Percentiles rank a stretch among this genome's conserved stretches.
phyloP scores from a whole-genome alignment of 768 basidiomycete species.

The Infundibulicybe gibba region DNA sequence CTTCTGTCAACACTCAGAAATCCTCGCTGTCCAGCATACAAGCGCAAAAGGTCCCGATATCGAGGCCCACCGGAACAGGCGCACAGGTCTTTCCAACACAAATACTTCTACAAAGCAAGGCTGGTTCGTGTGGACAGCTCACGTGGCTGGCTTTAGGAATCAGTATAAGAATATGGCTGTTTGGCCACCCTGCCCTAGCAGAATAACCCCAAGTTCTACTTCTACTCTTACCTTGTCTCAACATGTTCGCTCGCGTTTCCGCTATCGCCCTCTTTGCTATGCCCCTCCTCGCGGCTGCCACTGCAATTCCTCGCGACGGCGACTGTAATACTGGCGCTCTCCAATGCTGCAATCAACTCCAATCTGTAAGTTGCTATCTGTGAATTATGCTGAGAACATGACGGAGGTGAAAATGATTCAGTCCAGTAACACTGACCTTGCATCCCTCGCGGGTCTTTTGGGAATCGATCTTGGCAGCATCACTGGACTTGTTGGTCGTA shows the following conservation, averaged over 20 bases:
- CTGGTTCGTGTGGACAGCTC: no score
- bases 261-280: slow-evolving; percentile 10
- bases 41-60: no score
- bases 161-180: no score
- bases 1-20: no score
- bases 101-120: no score
- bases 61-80: no score
- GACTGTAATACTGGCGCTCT: slow-evolving; percentile 14
- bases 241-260: not conserved
- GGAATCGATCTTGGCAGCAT: slow-evolving; percentile 7
- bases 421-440: slow-evolving; percentile 2
- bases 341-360: slow-evolving; percentile 15
- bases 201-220: no score
- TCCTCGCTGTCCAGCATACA: no score
- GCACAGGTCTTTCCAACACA: no score
- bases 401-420: not conserved
- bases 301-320: slow-evolving; percentile 3
- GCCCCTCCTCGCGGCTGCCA: slow-evolving; percentile 17
- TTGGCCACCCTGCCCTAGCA: no score
- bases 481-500: slow-evolving; percentile 11
- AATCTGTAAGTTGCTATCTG: slow-evolving; percentile 5
- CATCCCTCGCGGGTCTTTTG: slow-evolving; percentile 3
- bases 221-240: not conserved
- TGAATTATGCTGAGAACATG: not conserved
- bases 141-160: no score